phyloP scores from a whole-genome alignment of 2,329 filamentous ascomycete genomes.

The Scedosporium apiospermum region DNA sequence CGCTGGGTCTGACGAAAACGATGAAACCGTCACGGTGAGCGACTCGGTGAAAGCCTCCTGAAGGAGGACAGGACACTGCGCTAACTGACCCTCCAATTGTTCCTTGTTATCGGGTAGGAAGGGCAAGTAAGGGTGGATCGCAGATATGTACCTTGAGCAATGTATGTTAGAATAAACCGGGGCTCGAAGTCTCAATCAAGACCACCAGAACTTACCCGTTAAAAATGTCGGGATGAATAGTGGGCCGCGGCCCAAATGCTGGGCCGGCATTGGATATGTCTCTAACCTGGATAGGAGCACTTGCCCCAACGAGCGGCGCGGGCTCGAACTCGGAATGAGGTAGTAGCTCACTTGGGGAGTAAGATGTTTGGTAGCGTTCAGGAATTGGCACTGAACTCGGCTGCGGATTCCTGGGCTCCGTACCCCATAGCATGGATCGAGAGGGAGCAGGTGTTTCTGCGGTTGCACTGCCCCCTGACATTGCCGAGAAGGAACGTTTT shows the following conservation, averaged over 20 bases:
- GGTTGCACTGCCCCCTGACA: constrained; percentile 17
- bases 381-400: constrained; percentile 23
- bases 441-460: constrained; percentile 25
- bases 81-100: constrained; percentile 45
- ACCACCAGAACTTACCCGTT: constrained; percentile 27
- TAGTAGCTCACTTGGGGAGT: constrained; percentile 32
- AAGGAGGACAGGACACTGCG: constrained; percentile 44
- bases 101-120: constrained; percentile 50
- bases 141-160: constrained; percentile 45
- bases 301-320: not conserved
- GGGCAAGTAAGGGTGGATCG: constrained; percentile 59
- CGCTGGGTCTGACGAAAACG: constrained; percentile 28
- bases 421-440: constrained; percentile 35
- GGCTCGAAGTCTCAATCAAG: not conserved
- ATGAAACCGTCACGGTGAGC: constrained; percentile 48
- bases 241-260: constrained; percentile 19
- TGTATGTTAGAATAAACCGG: not conserved
- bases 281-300: not conserved
- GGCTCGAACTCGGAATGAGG: constrained; percentile 25
- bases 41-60: constrained; percentile 57
- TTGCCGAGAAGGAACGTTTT: constrained; percentile 26
- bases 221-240: constrained; percentile 35
- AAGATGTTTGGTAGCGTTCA: constrained; percentile 18
- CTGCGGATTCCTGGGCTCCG: constrained; percentile 36
- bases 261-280: not conserved